These are phyloP conservation scores for Mucor plumbeus DNA, from an alignment of 371 early-diverging fungal genomes.

Conservation along the genomic window DNA sequence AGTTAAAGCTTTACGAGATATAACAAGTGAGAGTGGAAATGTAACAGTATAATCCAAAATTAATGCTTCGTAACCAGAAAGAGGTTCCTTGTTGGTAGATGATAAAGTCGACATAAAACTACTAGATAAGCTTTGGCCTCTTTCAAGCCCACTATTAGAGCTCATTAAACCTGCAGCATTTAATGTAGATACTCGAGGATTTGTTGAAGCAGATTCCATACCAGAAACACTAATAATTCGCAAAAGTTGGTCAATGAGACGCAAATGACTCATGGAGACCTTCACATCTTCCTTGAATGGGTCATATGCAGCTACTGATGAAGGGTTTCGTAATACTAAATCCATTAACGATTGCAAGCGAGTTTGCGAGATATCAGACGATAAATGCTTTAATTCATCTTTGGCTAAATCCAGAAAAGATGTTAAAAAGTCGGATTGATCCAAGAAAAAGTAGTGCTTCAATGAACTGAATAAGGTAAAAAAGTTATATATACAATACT, in stretches of 20 bases:
- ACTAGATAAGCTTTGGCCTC: constrained; percentile 33
- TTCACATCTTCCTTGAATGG: constrained; percentile 86
- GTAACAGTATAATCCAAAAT: constrained; percentile 76
- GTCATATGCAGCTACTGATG: constrained; percentile 80
- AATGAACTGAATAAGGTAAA: constrained; percentile 72
- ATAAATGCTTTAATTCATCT: constrained; percentile 71
- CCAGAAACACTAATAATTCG: constrained; percentile 64
- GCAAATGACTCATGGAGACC: constrained; percentile 66
- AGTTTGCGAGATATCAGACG: constrained; percentile 68
- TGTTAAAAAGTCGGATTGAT: constrained; percentile 91
- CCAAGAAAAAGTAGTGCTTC: constrained; percentile 91
- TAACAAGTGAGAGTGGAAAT: constrained; percentile 90
- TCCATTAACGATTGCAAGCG: constrained; percentile 88
- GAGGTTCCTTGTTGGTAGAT: not conserved
- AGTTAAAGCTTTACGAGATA: constrained; percentile 79
- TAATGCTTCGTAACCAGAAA: constrained; percentile 77
- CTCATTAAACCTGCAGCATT: not conserved
- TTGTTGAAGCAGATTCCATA: constrained; percentile 29
- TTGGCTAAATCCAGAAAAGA: constrained; percentile 92
- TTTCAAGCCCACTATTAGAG: constrained; percentile 17
- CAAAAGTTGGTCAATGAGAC: constrained; percentile 75
- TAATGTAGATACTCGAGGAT: not conserved
- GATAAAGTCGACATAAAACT: constrained; percentile 14
- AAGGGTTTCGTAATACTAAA: constrained; percentile 84
- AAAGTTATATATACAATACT: not conserved